Base-by-base conservation (phyloP, 2,329 filamentous ascomycete genomes). In the Aspergillus puulaauensis region DNA sequence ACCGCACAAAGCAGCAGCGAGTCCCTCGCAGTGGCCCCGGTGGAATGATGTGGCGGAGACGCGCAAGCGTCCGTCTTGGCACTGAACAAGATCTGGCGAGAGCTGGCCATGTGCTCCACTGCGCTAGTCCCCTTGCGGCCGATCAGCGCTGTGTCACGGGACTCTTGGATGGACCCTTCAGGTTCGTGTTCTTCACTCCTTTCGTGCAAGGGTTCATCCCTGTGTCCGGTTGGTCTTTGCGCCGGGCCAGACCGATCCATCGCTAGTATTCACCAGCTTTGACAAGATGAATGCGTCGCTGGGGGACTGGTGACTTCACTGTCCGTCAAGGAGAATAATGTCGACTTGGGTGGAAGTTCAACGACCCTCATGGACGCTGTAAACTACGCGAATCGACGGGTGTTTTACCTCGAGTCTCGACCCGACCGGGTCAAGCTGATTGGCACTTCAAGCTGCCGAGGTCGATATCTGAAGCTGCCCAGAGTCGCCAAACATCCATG, bases 31-130 rank as follows among this genome's bases (percentile, higher is more conserved):
- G 27, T 31, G 27, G 27, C 27, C 9, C 8, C 27, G 9, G 27
- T 31, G 49, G 56, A 56, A 58, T 53, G 51, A 46, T 57, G 60
- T 65, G 68, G 64, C 67, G 70, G 70, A 73, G 71, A 73, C 71
- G 70, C 71, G 71, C 71, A 74, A 74, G 70, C 71, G 65, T 70
- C 67, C 69, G 68, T 70, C 72, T 73, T 74, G 72, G 71, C 70
- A 65, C 52, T 55, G 61, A 37, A 58, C 61, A 60, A 62, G 68
- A 71, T 71, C 65, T 65, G 68, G 64, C 67, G 64, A 70, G 68
- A 66, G 64, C 61, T 31, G 27, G 27, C 27, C 9, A 11, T 31
- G 27, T 9, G 9, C 9, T 31, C 27, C 27, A 31, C 27, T 57
- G 55, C 57, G n/a, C 66, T 70, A 71, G 54, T 51, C 67, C 57